Conservation (phyloP, 179 eudicot species). For the Corrigiola litoralis region DNA sequence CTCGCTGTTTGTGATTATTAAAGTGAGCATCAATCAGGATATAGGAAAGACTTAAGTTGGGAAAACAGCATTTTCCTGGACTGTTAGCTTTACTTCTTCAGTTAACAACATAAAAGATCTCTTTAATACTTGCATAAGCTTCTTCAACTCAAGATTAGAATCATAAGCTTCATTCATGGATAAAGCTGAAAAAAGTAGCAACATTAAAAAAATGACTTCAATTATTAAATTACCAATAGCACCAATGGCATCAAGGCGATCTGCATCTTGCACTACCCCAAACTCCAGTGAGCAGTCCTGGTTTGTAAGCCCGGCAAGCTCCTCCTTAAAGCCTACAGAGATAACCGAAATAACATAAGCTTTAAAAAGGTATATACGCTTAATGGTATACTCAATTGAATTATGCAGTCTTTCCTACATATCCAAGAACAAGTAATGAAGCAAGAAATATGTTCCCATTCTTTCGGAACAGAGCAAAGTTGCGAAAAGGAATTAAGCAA, state of each 20-base stretch:
- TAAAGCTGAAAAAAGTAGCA: neutral
- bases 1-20: neutral
- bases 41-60: neutral
- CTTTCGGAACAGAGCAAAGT: too few relatives aligned
- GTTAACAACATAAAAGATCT: neutral
- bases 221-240: slow-evolving; percentile 60
- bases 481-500: too few relatives aligned
- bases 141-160: neutral
- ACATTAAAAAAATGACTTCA: neutral
- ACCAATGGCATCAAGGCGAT: slow-evolving; percentile 98
- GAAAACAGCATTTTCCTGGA: neutral
- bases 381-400: too few relatives aligned
- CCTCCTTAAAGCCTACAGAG: slow-evolving; percentile 83
- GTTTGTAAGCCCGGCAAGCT: slow-evolving; percentile 44
- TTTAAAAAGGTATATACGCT: neutral
- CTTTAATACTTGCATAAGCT: neutral
- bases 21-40: neutral
- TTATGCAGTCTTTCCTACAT: too few relatives aligned
- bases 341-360: neutral
- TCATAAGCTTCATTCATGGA: neutral
- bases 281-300: slow-evolving; percentile 47
- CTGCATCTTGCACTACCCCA: slow-evolving; percentile 98
- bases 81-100: neutral
- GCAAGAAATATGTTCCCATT: too few relatives aligned
- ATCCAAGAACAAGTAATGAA: too few relatives aligned